Percentiles rank a stretch among this genome's conserved stretches.
phyloP scores from a whole-genome alignment of 495 filamentous ascomycete genomes.

The Penicillium cosmopolitanum region DNA sequence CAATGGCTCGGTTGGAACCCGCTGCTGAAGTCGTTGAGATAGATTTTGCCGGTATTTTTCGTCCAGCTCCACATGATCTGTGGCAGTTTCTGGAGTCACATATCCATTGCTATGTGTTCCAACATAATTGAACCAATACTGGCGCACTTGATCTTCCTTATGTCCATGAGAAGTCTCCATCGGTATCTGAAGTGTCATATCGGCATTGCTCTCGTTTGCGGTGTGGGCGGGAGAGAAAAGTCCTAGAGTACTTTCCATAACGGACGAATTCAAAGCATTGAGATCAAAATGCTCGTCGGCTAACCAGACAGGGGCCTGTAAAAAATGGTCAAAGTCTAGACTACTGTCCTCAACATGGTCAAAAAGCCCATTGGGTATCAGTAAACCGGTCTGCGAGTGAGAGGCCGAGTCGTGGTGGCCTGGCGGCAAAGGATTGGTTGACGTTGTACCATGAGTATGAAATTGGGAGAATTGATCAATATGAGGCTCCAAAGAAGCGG shows the following conservation, averaged over 20 bases:
- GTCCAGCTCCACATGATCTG: slow-evolving; percentile 20
- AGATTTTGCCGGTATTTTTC: slow-evolving; percentile 27
- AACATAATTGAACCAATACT: slow-evolving; percentile 19
- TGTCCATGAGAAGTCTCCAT: not conserved
- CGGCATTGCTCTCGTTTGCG: slow-evolving; percentile 1
- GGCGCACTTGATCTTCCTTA: slow-evolving; percentile 17
- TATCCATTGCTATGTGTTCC: slow-evolving; percentile 12
- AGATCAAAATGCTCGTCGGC: slow-evolving; percentile 31
- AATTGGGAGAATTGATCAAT: not conserved
- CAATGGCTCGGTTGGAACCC: slow-evolving; percentile 21
- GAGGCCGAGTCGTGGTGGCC: not conserved
- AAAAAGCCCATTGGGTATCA: not conserved
- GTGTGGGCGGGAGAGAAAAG: slow-evolving; percentile 9
- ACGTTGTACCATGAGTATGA: not conserved
- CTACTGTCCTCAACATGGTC: not conserved
- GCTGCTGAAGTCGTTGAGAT: slow-evolving; percentile 23
- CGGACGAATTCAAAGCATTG: slow-evolving; percentile 24
- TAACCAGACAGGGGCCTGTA: slow-evolving; percentile 24
- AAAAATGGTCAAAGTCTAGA: slow-evolving; percentile 13
- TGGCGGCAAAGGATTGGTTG: not conserved
- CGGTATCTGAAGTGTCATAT: not conserved
- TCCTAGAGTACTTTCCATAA: slow-evolving; percentile 17
- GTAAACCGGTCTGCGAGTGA: not conserved
- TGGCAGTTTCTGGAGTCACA: slow-evolving; percentile 18
- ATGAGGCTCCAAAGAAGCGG: slow-evolving; percentile 1